Evolutionary conservation across 257 asterid genomes (phyloP).

Genomic region (Solanum corneliomulleri): DNA sequence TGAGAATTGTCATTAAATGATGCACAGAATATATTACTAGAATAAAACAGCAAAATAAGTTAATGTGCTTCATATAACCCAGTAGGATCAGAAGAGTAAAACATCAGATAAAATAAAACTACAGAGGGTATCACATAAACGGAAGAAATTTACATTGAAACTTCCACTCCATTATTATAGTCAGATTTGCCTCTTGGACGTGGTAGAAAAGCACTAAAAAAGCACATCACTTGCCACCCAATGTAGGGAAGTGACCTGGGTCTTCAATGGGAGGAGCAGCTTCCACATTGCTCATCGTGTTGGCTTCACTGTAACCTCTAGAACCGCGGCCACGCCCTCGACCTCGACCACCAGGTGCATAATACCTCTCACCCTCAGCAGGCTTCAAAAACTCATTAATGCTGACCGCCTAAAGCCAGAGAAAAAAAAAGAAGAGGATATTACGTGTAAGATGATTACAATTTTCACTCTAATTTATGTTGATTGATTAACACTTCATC

Average conservation of each 20-base stretch:
- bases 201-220: not conserved
- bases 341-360: conserved; percentile 48
- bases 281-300: conserved; percentile 21
- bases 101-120: not conserved
- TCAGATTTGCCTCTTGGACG: conserved; percentile 5
- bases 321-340: conserved; percentile 60
- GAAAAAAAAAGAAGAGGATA: not conserved
- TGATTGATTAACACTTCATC: not conserved
- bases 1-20: not conserved
- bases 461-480: not conserved
- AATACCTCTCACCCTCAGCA: conserved; percentile 60
- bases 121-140: not conserved
- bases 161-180: conserved; percentile 29
- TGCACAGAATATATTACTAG: not conserved
- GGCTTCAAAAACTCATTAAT: conserved; percentile 89
- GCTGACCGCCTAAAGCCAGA: conserved; percentile 53
- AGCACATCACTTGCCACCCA: conserved; percentile 61
- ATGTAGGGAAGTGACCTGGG: conserved; percentile 65
- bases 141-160: conserved; percentile 29
- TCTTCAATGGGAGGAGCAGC: conserved; percentile 61
- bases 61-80: not conserved
- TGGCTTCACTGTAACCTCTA: conserved; percentile 34
- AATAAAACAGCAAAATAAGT: not conserved
- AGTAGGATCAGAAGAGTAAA: not conserved
- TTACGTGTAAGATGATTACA: not conserved